Evolutionary conservation across 495 filamentous ascomycete genomes (phyloP), one percentile per base, ranked within the genome.

Genomic region (Chlorociboria aeruginascens): DNA sequence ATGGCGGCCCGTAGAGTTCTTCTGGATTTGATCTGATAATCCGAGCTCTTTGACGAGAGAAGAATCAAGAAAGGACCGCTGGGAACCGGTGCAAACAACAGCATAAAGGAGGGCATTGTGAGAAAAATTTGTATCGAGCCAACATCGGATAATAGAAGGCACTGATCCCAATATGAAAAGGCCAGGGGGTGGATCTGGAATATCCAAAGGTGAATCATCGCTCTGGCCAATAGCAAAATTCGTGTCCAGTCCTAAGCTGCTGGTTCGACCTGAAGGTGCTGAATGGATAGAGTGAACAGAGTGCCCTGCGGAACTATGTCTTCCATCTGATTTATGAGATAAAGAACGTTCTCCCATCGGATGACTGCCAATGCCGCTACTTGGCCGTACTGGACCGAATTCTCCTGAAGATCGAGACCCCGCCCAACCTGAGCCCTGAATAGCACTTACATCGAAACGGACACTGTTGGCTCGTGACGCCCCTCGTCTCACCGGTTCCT

Each of bases 381-480:
- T 76, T 11, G 83, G 86, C 32, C 92, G 73, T 39, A 79, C 69
- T 8, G 83, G 84, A 40, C 85, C 77, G 59, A 84, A 78, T 45
- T 98, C 92, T 30, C 79, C 76, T 20, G 83, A 89, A 45, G 85
- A 78, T 28, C 89, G 79, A 52, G 78, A 82, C 37, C 81, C 78
- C 32, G 82, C 82, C 72, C 89, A 94, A 57, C 85, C 71, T 7
- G 71, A 85, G 41, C 86, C 85, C 53, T 95, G 89, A 48, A 94
- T 78, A 2, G 93, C 90, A 59, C 86, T 95, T 61, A 96, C 89
- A 60, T 98, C 92, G 57, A 98, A 98, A n/a, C 92, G 85, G 52
- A 98, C 92, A 63, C 93, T 97, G 58, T 97, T 97, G 16, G 92
- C 92, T 53, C 92, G 75, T 29, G 93, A 98, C 30, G 88, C 81